Conservation (phyloP, 495 filamentous ascomycete species). For the Xylaria telfairii region DNA sequence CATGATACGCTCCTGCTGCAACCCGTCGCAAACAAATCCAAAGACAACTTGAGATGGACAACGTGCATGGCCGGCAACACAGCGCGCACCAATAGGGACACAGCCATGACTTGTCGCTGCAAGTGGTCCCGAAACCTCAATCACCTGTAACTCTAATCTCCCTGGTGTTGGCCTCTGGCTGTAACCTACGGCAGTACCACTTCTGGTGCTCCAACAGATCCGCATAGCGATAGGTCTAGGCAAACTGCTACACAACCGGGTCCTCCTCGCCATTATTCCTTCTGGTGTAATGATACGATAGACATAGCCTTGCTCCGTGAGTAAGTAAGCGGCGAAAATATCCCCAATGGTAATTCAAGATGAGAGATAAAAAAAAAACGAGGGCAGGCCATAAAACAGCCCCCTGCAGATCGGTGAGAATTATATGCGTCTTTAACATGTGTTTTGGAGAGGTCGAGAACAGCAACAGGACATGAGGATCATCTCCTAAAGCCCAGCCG, state of each 20-base stretch:
- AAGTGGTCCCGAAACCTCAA: conserved; percentile 23
- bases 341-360: not conserved
- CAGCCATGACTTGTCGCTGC: conserved; percentile 21
- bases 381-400: conserved; percentile 6
- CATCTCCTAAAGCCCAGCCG: conserved; percentile 11
- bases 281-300: conserved; percentile 4
- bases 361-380: not conserved
- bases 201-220: conserved; percentile 14
- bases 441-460: not conserved
- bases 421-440: conserved; percentile 3
- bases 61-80: conserved; percentile 20
- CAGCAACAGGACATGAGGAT: conserved; percentile 7
- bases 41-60: conserved; percentile 14
- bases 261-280: conserved; percentile 16
- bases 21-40: conserved; percentile 10
- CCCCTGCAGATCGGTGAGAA: conserved; percentile 19
- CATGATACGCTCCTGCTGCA: conserved; percentile 22
- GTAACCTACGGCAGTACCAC: conserved; percentile 15
- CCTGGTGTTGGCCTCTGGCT: conserved; percentile 1
- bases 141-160: conserved; percentile 18
- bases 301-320: conserved; percentile 9
- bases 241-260: conserved; percentile 18
- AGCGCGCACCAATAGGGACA: conserved; percentile 26
- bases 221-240: conserved; percentile 15
- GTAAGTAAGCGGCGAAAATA: conserved; percentile 6